Evolutionary conservation across 2,329 filamentous ascomycete genomes (phyloP).

Genomic region (Colletotrichum viniferum): DNA sequence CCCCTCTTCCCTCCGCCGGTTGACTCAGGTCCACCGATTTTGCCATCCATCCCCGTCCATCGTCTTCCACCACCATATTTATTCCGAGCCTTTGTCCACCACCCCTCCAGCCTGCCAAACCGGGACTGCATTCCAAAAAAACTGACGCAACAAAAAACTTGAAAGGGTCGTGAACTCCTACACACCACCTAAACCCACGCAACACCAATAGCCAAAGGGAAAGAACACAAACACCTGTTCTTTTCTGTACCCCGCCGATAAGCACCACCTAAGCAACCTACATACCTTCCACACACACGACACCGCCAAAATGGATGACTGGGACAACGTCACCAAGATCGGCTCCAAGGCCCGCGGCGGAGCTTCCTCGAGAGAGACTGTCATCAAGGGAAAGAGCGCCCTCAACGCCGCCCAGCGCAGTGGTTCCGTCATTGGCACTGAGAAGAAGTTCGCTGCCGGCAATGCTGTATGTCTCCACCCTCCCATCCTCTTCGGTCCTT

Average conservation of each 20-base stretch:
- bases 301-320: conserved; percentile 72
- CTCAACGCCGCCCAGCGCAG: conserved; percentile 89
- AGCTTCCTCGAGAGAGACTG: conserved; percentile 75
- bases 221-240: not conserved
- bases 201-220: conserved; percentile 10
- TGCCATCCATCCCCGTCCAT: conserved; percentile 34
- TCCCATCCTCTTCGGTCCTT: not conserved
- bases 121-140: not conserved
- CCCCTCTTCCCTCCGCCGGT: conserved; percentile 28
- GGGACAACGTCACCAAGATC: conserved; percentile 91
- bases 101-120: not conserved
- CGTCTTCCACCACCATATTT: conserved; percentile 20
- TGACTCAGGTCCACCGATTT: conserved; percentile 29
- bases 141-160: conserved; percentile 9
- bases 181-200: conserved; percentile 12
- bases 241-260: not conserved
- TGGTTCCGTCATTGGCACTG: conserved; percentile 78
- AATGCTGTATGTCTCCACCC: conserved; percentile 71
- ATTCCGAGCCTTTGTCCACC: conserved; percentile 8
- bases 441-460: conserved; percentile 85
- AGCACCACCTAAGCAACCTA: not conserved
- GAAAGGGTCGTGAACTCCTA: not conserved
- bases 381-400: conserved; percentile 80
- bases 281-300: conserved; percentile 12
- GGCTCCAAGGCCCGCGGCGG: conserved; percentile 81